phyloP scores from a whole-genome alignment of 2,329 filamentous ascomycete species.

The Fusarium sp. region DNA sequence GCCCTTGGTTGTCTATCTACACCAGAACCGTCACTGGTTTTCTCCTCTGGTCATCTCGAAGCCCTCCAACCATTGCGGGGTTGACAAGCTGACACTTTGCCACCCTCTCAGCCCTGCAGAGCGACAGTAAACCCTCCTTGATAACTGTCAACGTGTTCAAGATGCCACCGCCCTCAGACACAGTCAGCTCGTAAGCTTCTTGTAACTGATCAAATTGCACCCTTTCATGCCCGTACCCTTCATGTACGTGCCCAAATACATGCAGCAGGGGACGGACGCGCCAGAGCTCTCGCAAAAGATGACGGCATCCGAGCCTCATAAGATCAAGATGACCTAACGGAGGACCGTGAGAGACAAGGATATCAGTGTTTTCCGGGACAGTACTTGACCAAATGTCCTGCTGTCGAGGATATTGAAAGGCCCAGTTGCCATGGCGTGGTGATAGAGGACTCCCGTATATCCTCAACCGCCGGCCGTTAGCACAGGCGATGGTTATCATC shows the following conservation, averaged over 20 bases:
- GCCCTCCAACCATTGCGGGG: conserved; percentile 15
- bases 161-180: neutral
- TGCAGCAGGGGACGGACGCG: conserved; percentile 68
- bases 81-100: conserved; percentile 19
- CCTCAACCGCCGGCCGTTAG: conserved; percentile 46
- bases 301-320: conserved; percentile 46
- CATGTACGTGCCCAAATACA: conserved; percentile 77
- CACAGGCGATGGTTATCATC: conserved; percentile 23
- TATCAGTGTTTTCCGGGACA: conserved; percentile 46
- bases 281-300: conserved; percentile 60
- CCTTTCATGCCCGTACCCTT: conserved; percentile 55
- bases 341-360: conserved; percentile 55
- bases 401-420: conserved; percentile 55
- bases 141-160: conserved; percentile 8
- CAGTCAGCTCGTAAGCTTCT: conserved; percentile 32
- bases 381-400: conserved; percentile 45
- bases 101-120: conserved; percentile 4
- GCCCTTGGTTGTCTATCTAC: neutral
- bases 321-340: conserved; percentile 53
- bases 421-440: conserved; percentile 51
- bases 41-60: conserved; percentile 13
- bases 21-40: neutral
- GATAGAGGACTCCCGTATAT: conserved; percentile 49
- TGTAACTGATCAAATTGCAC: conserved; percentile 47
- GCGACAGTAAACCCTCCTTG: conserved; percentile 4